Percentiles rank a stretch among this genome's conserved stretches.
phyloP scores from a whole-genome alignment of 2,329 filamentous ascomycete species.

The Epicoccum nigrum region DNA sequence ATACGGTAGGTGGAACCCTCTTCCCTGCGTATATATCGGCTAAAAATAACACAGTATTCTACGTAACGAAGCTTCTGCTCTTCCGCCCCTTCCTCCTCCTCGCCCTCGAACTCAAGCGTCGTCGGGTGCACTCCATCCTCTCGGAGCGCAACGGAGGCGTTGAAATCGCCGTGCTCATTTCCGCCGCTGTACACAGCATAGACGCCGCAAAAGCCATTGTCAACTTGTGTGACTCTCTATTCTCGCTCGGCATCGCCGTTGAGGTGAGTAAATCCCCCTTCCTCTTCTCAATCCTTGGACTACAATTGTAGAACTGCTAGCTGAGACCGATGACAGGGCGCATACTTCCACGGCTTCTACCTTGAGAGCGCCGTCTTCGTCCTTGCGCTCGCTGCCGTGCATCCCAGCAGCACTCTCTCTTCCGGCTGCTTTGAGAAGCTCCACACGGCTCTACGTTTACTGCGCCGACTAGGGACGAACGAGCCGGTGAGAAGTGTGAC shows the following conservation, averaged over 20 bases:
- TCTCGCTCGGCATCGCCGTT: conserved; percentile 4
- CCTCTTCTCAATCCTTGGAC: not conserved
- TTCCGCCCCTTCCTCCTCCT: conserved; percentile 10
- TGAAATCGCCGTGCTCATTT: conserved; percentile 2
- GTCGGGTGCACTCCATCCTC: not conserved
- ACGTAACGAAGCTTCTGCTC: conserved; percentile 5
- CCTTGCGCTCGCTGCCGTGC: conserved; percentile 8
- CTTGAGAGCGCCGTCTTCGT: conserved; percentile 13
- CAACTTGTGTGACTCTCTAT: conserved; percentile 6
- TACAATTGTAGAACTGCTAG: too few relatives aligned
- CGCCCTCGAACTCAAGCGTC: conserved; percentile 9
- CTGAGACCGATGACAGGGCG: not conserved
- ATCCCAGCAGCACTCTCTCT: not conserved
- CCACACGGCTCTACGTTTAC: not conserved
- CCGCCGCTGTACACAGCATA: conserved; percentile 1
- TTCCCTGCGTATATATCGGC: not conserved
- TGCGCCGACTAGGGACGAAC: conserved; percentile 1
- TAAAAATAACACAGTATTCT: not conserved
- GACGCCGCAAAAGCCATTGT: conserved; percentile 3
- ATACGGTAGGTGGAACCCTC: not conserved
- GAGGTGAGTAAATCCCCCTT: not conserved
- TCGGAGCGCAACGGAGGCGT: conserved; percentile 5
- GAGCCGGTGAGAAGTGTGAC: conserved; percentile 5
- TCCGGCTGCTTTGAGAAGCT: conserved; percentile 3
- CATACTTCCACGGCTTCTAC: conserved; percentile 11